These are phyloP conservation scores for Rhizopus stolonifer DNA, from an alignment of 371 early-diverging fungal species.

Conservation along the genomic window DNA sequence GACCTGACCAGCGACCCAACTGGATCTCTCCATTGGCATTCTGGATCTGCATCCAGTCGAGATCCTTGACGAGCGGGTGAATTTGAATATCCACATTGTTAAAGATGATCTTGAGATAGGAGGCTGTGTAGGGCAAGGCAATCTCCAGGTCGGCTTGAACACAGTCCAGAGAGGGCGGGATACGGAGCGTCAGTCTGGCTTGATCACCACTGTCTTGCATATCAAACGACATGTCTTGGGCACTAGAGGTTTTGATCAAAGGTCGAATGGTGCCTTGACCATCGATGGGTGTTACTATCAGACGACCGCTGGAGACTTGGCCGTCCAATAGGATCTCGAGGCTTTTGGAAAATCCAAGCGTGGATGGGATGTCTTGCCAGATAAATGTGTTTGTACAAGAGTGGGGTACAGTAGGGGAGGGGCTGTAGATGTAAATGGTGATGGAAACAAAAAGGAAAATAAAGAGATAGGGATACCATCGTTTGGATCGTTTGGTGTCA, in stretches of 20 bases:
- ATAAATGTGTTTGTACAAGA: conserved; percentile 1
- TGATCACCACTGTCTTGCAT: conserved; percentile 2
- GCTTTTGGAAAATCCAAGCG: conserved; percentile 11
- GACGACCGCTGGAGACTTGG: conserved; percentile 7
- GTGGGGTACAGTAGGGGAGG: not conserved
- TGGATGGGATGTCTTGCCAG: conserved; percentile 13
- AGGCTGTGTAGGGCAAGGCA: conserved; percentile 12
- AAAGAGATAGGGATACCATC: not conserved
- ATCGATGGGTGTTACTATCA: conserved; percentile 5
- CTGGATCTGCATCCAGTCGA: not conserved
- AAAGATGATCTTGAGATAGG: not conserved
- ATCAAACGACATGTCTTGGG: conserved; percentile 7
- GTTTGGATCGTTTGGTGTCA: too few species aligned
- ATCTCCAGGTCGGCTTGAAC: conserved; percentile 14
- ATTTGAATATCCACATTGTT: conserved; percentile 14
- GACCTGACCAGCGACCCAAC: conserved; percentile 10
- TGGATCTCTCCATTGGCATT: conserved; percentile 11
- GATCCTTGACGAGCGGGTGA: conserved; percentile 13
- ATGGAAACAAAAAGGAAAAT: conserved; percentile 8
- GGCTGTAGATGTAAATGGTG: conserved; percentile 4
- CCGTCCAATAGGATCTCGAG: conserved; percentile 10
- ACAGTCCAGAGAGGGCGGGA: conserved; percentile 12
- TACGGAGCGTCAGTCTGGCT: not conserved
- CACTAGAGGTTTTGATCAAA: not conserved
- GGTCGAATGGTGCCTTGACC: conserved; percentile 5